These are phyloP conservation scores for Termitomyces sp. DNA, from an alignment of 768 basidiomycete species.

Conservation along the genomic window DNA sequence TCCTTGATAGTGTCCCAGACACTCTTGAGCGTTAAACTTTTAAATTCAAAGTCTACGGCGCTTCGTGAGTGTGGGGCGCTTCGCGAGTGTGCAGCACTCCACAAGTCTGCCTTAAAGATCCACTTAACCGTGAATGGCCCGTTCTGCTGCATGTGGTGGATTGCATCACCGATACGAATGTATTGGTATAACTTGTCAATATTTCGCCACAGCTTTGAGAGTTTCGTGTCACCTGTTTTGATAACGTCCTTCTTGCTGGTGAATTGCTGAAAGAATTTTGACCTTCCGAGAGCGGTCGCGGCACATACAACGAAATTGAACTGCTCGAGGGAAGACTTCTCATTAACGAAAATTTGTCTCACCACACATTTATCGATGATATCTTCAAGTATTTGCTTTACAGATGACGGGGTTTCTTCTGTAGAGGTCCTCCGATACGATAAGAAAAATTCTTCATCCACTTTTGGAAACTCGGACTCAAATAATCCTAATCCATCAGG, in stretches of 20 bases:
- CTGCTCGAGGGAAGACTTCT: neutral
- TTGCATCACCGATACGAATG: neutral
- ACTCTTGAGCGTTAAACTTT: neutral
- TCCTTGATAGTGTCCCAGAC: neutral
- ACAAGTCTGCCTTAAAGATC: neutral
- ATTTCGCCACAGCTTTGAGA: neutral
- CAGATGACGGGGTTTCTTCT: neutral
- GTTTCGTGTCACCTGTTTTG: neutral
- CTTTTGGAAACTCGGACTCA: neutral
- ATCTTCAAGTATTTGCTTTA: neutral
- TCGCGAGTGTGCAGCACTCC: neutral
- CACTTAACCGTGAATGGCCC: neutral
- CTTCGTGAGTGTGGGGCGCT: no score
- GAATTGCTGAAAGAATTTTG: neutral
- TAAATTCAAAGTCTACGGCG: neutral
- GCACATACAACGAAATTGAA: neutral
- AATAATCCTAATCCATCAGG: no score
- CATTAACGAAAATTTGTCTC: neutral
- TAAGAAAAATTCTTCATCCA: neutral
- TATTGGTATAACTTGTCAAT: neutral
- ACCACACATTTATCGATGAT: neutral
- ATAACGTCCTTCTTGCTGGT: no score
- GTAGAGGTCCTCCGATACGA: fast-evolving
- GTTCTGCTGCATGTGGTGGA: neutral
- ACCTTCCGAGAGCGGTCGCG: neutral